phyloP scores from a whole-genome alignment of 1,139 yeast species.

The Wickerhamomyces sp. region DNA sequence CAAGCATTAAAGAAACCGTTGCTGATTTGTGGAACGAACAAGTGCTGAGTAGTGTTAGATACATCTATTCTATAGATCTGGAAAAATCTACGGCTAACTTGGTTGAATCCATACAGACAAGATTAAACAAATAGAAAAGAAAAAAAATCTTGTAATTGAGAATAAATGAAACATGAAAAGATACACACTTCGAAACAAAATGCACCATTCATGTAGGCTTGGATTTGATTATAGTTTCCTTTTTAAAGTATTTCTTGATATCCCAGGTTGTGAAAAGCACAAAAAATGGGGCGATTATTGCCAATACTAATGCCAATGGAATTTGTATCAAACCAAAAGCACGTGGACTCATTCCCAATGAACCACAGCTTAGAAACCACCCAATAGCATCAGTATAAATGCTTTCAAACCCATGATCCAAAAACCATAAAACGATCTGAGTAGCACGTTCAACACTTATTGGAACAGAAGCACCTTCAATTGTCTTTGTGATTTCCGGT shows the following conservation, averaged over 20 bases:
- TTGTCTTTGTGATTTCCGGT: conserved; percentile 73
- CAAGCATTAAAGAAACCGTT: conserved; percentile 51
- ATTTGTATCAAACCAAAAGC: conserved; percentile 16
- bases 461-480: conserved; percentile 82
- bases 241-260: conserved; percentile 43
- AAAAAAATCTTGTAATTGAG: too few species aligned
- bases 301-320: conserved; percentile 39
- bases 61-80: conserved; percentile 56
- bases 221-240: too few species aligned
- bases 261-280: conserved; percentile 49
- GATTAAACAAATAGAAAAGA: conserved; percentile 2
- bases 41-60: conserved; percentile 59
- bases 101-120: conserved; percentile 29
- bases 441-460: conserved; percentile 69
- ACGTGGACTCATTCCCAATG: conserved; percentile 48
- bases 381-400: conserved; percentile 83
- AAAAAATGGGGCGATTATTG: conserved; percentile 61
- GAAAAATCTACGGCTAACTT: conserved; percentile 35
- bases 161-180: too few species aligned
- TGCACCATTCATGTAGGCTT: too few species aligned
- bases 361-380: conserved; percentile 68
- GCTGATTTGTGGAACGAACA: conserved; percentile 85
- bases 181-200: too few species aligned
- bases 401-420: conserved; percentile 65
- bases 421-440: conserved; percentile 46